Base-by-base conservation (phyloP, 306 rosid genomes). In the Cicer judaicum region DNA sequence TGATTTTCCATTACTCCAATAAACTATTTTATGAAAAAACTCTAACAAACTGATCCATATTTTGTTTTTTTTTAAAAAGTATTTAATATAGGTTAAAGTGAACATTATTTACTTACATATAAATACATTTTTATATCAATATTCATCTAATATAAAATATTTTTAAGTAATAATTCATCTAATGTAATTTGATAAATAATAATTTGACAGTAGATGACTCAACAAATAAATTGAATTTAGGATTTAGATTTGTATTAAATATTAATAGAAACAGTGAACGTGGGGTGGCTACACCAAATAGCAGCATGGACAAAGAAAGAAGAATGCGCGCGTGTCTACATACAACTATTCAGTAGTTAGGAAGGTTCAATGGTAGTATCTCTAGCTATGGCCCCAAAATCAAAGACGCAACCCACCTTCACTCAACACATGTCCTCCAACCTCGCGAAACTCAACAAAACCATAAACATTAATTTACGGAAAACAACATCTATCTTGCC, bases 401-500 rank as follows among this genome's bases (percentile, higher is more conserved):
- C 6, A 3, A 14, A 74, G 76, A 88, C 90, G 88, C 83, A 81
- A 86, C 70, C 79, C 64, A 39, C 50, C 36, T 41, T 1, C 16
- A 38, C 10, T 0, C 36, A 66, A 71, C 92, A 85, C 93, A 79
- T 84, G 87, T 44, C 75, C 78, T 49, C 29, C 44, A 48, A 36
- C 69, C 40, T 49, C 64, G 68, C 73, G n/a, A 10, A 42, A 68
- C 67, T 19, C 34, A 60, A 72, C 29, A 44, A 73, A 72, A 61
- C 70, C 21, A 6, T 67, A 72, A 72, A 61, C 70, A 16, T 5
- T 67, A 72, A 68, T 13, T 48, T 52, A 46, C 74, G 76, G 81
- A 74, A 59, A 78, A 65, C 73, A 34, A 49, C 85, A 3, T 66
- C 41, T 62, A 5, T 10, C 10, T 40, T 72, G 87, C 92, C 98